A percentile compares a stretch with the other conserved stretches of the same genome.
phyloP scores from a whole-genome alignment of 2,329 filamentous ascomycete species.

The Plectosphaerella cucumerina region DNA sequence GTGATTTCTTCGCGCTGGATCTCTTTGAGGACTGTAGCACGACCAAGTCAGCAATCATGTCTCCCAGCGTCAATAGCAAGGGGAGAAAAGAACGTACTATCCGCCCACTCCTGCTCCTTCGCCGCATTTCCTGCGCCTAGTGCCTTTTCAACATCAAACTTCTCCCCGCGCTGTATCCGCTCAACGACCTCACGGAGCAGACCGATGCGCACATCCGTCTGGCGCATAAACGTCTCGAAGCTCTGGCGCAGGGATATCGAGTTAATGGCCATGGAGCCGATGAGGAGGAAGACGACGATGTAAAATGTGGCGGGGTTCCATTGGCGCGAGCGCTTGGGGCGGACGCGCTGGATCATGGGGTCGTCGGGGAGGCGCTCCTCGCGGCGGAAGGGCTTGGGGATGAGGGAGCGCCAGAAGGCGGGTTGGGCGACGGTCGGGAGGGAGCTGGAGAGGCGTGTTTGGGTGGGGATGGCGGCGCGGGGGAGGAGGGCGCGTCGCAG shows the following conservation, averaged over 20 bases:
- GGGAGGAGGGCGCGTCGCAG: no score
- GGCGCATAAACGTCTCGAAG: constrained; percentile 66
- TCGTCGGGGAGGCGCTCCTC: constrained; percentile 27
- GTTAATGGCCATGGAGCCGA: constrained; percentile 94
- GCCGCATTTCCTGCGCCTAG: constrained; percentile 74
- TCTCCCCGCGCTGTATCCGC: constrained; percentile 64
- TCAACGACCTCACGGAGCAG: constrained; percentile 72
- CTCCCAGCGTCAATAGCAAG: no score
- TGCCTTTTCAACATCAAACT: constrained; percentile 79
- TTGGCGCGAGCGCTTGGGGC: constrained; percentile 50
- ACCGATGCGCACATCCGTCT: constrained; percentile 74
- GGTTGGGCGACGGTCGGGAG: constrained; percentile 37
- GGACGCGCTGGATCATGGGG: constrained; percentile 22
- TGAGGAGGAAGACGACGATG: constrained; percentile 76
- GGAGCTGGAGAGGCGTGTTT: no score
- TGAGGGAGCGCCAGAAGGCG: constrained; percentile 65
- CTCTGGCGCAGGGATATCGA: constrained; percentile 79
- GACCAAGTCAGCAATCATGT: constrained; percentile 10
- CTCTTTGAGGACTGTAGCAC: constrained; percentile 53
- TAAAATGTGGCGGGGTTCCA: constrained; percentile 83
- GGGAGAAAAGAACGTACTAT: constrained; percentile 54
- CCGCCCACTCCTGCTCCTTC: constrained; percentile 82
- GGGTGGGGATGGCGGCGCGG: no score
- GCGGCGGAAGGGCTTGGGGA: constrained; percentile 63
- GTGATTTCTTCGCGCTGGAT: constrained; percentile 60